These are phyloP conservation scores for Candida coquimbonensis DNA, from an alignment of 805 yeast species.

Conservation along the genomic window DNA sequence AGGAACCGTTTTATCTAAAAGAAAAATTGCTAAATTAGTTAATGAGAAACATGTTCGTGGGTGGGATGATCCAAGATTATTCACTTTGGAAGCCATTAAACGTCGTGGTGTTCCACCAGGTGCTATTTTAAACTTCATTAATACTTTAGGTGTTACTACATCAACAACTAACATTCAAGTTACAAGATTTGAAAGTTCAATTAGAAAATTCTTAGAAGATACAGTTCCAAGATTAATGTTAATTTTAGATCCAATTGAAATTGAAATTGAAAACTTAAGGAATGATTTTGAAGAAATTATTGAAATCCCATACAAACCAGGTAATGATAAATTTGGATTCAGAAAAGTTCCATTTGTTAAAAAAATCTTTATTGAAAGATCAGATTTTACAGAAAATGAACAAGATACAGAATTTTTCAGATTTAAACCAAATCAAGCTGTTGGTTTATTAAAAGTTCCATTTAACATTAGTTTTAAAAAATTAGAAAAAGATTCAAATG, in stretches of 20 bases:
- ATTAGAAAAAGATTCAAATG: constrained; percentile 53
- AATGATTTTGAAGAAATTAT: constrained; percentile 67
- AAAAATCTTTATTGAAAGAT: constrained; percentile 74
- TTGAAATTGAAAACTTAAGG: constrained; percentile 72
- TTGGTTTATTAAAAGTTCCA: constrained; percentile 90
- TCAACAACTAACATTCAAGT: constrained; percentile 87
- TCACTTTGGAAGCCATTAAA: constrained; percentile 87
- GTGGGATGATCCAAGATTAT: constrained; percentile 98
- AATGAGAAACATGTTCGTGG: constrained; percentile 77
- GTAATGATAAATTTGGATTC: constrained; percentile 68
- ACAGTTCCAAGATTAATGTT: constrained; percentile 94
- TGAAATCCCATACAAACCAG: constrained; percentile 86
- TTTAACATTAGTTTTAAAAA: constrained; percentile 66
- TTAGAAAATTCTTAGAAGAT: constrained; percentile 81
- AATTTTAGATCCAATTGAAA: constrained; percentile 78
- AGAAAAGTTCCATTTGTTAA: constrained; percentile 72
- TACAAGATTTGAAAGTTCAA: constrained; percentile 80
- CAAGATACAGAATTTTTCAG: constrained; percentile 72
- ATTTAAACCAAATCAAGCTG: constrained; percentile 89
- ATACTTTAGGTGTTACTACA: constrained; percentile 95
- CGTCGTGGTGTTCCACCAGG: constrained; percentile 99
- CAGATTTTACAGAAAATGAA: constrained; percentile 71
- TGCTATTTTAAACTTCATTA: constrained; percentile 86
- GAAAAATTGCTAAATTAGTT: constrained; percentile 92
- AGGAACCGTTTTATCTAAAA: constrained; percentile 90